Evolutionary conservation across 2,329 filamentous ascomycete species (phyloP).

Genomic region (Aspergillus fumigatus): DNA sequence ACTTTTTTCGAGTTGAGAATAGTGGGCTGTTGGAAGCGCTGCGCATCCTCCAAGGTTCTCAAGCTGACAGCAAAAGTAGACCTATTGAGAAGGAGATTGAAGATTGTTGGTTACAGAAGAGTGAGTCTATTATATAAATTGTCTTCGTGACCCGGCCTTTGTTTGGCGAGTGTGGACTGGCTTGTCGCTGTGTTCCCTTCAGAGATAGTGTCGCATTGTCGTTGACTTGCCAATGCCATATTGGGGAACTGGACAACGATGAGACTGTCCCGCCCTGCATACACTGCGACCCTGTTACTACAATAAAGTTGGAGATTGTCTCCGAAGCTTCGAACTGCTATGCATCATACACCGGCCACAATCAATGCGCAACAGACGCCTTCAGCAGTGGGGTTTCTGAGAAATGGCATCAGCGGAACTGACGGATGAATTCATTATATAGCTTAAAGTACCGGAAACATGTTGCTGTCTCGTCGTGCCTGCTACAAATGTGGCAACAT

Average conservation of each 20-base stretch:
- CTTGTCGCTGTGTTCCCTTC: background rate
- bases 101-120: constrained; percentile 21
- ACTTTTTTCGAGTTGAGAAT: constrained; percentile 18
- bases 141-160: background rate
- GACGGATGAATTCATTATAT: constrained; percentile 3
- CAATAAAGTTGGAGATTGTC: background rate
- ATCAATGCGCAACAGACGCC: background rate
- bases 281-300: background rate
- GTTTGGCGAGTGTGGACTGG: background rate
- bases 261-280: background rate
- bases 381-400: background rate
- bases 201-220: background rate
- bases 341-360: background rate
- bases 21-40: constrained; percentile 28
- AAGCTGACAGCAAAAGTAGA: constrained; percentile 19
- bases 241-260: background rate
- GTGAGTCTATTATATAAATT: constrained; percentile 22
- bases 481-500: constrained; percentile 78
- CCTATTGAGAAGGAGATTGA: constrained; percentile 20
- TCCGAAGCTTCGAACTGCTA: background rate
- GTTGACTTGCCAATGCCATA: background rate
- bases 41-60: constrained; percentile 28
- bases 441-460: constrained; percentile 39
- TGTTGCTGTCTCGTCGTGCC: constrained; percentile 79
- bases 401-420: constrained; percentile 2